Evolutionary conservation across 2,329 filamentous ascomycete species (phyloP).

Genomic region (Teratosphaeria zuluensis): DNA sequence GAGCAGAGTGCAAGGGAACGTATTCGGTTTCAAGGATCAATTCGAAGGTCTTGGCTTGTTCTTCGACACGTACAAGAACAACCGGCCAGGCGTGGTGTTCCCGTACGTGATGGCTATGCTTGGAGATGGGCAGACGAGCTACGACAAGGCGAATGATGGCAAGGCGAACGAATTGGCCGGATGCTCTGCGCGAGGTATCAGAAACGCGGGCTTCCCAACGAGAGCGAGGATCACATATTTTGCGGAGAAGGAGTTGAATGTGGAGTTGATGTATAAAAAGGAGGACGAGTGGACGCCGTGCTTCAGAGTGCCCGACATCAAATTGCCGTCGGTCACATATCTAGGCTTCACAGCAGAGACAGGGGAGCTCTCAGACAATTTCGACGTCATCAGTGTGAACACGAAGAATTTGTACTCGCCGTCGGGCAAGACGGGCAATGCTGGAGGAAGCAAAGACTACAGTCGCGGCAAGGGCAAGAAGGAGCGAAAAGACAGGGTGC

Average conservation of each 20-base stretch:
- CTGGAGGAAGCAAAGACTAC: conserved; percentile 28
- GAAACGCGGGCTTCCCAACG: conserved; percentile 66
- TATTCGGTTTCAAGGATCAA: conserved; percentile 79
- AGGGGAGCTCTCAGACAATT: conserved; percentile 92
- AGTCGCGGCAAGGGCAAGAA: conserved; percentile 41
- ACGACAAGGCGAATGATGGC: conserved; percentile 91
- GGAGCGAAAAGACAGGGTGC: conserved; percentile 15
- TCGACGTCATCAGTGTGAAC: conserved; percentile 83
- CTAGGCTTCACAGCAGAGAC: conserved; percentile 72
- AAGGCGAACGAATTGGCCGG: conserved; percentile 88
- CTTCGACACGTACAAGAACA: conserved; percentile 99
- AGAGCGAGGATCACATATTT: conserved; percentile 90
- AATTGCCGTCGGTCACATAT: conserved; percentile 65
- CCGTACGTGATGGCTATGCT: conserved; percentile 98
- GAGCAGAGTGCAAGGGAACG: conserved; percentile 66
- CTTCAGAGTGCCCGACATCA: conserved; percentile 61
- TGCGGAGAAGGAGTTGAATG: conserved; percentile 81
- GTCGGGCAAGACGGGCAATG: conserved; percentile 27
- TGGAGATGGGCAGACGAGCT: conserved; percentile 77
- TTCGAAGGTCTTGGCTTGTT: conserved; percentile 95
- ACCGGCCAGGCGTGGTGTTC: conserved; percentile 88
- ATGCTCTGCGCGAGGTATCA: conserved; percentile 86
- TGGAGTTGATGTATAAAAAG: conserved; percentile 89
- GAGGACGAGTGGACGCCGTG: conserved; percentile 83
- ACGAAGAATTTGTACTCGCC: conserved; percentile 82